phyloP scores from a whole-genome alignment of 2,329 filamentous ascomycete genomes.

The Alternaria sp. region DNA sequence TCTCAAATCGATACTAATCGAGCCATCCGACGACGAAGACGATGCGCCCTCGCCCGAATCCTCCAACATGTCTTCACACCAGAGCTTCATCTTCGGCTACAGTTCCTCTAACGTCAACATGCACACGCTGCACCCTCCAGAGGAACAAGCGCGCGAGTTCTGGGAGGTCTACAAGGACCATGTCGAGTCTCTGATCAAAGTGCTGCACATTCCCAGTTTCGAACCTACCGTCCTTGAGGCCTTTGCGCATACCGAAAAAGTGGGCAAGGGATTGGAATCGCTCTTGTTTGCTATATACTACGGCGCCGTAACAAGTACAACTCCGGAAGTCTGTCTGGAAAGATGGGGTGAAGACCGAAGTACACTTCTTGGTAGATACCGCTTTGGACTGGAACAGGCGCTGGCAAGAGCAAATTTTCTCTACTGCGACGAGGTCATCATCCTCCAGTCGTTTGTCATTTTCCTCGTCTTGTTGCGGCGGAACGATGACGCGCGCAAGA shows the following conservation, averaged over 20 bases:
- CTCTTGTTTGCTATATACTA: constrained; percentile 71
- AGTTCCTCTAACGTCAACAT: constrained; percentile 75
- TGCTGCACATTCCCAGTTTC: constrained; percentile 74
- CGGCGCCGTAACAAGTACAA: constrained; percentile 62
- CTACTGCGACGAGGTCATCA: constrained; percentile 67
- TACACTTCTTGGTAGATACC: constrained; percentile 62
- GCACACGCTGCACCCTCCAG: constrained; percentile 69
- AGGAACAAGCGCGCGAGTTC: constrained; percentile 68
- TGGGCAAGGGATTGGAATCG: constrained; percentile 66
- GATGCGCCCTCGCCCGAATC: constrained; percentile 56
- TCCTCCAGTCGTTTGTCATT: constrained; percentile 69
- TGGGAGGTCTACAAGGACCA: constrained; percentile 78
- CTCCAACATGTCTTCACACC: constrained; percentile 58
- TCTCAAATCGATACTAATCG: constrained; percentile 68
- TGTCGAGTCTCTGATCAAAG: constrained; percentile 75
- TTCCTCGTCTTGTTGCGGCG: constrained; percentile 67
- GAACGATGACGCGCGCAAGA: constrained; percentile 59
- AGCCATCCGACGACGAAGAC: constrained; percentile 68
- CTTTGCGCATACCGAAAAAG: constrained; percentile 65
- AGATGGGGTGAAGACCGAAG: constrained; percentile 63
- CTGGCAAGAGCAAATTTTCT: constrained; percentile 70
- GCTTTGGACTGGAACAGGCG: constrained; percentile 70
- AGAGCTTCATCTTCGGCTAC: constrained; percentile 77
- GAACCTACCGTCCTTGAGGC: constrained; percentile 69
- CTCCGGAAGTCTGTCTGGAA: constrained; percentile 57